These are phyloP conservation scores for Teratosphaeria epicoccoides DNA, from an alignment of 2,329 filamentous ascomycete species.

Conservation along the genomic window DNA sequence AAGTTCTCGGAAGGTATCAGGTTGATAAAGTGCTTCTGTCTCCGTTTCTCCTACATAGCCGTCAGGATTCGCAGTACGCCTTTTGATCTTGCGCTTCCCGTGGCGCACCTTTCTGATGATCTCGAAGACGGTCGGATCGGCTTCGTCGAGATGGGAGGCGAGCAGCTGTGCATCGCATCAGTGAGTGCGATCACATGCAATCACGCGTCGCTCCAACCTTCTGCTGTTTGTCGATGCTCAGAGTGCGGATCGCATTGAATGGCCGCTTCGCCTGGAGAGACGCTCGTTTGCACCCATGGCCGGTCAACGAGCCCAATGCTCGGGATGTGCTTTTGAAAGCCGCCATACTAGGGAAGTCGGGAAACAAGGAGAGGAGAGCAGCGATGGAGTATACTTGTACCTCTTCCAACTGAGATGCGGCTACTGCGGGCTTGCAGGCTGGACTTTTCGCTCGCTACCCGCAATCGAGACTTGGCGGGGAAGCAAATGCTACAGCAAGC, in stretches of 20 bases:
- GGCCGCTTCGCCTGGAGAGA: slow-evolving; percentile 18
- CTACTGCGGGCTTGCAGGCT: not conserved
- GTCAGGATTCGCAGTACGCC: slow-evolving; percentile 5
- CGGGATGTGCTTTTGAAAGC: slow-evolving; percentile 30
- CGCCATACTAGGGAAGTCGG: slow-evolving; percentile 26
- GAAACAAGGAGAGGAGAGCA: not conserved
- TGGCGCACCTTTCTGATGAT: slow-evolving; percentile 76
- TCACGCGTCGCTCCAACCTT: slow-evolving; percentile 27
- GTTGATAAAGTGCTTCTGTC: slow-evolving; percentile 98
- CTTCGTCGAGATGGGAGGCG: slow-evolving; percentile 64
- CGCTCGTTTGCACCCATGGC: slow-evolving; percentile 22
- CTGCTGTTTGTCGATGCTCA: slow-evolving; percentile 38
- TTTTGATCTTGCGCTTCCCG: not conserved
- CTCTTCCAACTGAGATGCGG: not conserved
- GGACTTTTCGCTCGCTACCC: too few relatives aligned
- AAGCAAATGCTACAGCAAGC: not conserved
- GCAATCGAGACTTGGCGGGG: not conserved
- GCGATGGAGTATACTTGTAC: not conserved
- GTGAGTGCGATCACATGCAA: slow-evolving; percentile 1
- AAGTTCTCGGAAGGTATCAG: slow-evolving; percentile 94
- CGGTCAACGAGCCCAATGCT: slow-evolving; percentile 29
- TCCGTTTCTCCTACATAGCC: slow-evolving; percentile 61
- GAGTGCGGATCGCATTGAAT: slow-evolving; percentile 27
- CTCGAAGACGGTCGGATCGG: slow-evolving; percentile 75
- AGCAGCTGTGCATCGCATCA: slow-evolving; percentile 52